Base-by-base conservation (phyloP, 306 rosid genomes). In the Nissolia schottii region DNA sequence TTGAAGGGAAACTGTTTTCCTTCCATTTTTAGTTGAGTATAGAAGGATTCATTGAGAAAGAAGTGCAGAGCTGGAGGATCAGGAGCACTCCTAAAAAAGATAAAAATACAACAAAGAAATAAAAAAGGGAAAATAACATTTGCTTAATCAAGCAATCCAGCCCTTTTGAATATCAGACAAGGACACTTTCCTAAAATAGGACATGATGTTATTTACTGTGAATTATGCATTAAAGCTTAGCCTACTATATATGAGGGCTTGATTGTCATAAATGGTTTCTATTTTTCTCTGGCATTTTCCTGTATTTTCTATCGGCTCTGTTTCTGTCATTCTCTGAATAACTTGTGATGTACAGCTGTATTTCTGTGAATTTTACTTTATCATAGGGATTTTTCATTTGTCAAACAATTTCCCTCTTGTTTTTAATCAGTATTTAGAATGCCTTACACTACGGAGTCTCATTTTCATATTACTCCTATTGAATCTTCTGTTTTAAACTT, bases 241-340 rank as follows among this genome's bases (percentile, higher is more conserved):
- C 55, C 32, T 11, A 24, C 3, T 32, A 19, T 27, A 35, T 50
- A 70, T 70, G 38, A n/a, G 71, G n/a, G 70, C 48, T 18, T 49
- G 70, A 59, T 34, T 67, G 50, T 68, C 61, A 24, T 58, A 6
- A 4, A 5, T 9, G 58, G 23, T 51, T 77, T 68, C 64, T 56
- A 10, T 49, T 27, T 19, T 38, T 43, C 43, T 38, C 18, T 70
- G 25, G 43, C 19, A 58, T 54, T 41, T n/a, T 12, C 25, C 35
- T 59, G 2, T 16, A 22, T 22, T 5, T 13, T 3, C 55, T 46
- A 16, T 32, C 20, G 35, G 35, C 15, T 49, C 32, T 32, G 38
- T 37, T 0, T 37, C 43, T 37, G 43, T 37, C 12, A 12, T 9
- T 20, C 22, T 38, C 7, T 22, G 10, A 18, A 35, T 58, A 57